phyloP scores from a whole-genome alignment of 257 asterid species.

The Solanum chiquidenum region DNA sequence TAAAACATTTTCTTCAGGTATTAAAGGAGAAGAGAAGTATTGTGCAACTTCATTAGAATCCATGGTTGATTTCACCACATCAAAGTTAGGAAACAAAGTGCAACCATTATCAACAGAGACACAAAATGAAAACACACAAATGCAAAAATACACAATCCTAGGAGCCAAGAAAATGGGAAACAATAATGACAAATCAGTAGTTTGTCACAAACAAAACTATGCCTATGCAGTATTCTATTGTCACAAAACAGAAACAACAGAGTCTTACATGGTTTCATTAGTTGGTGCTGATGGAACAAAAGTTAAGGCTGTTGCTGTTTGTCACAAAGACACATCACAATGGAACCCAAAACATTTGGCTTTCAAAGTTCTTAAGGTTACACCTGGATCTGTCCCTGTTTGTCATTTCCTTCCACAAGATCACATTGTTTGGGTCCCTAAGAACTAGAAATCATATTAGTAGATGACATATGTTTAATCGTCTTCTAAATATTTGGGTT shows the following conservation, averaged over 20 bases:
- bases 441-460: constrained; percentile 2
- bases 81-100: constrained; percentile 44
- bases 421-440: constrained; percentile 75
- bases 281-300: constrained; percentile 47
- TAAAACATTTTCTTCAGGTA: neutral
- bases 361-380: constrained; percentile 77
- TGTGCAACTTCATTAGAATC: constrained; percentile 85
- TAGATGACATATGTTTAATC: neutral
- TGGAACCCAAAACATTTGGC: constrained; percentile 97
- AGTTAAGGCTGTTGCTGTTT: constrained; percentile 65
- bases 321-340: constrained; percentile 67
- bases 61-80: constrained; percentile 65
- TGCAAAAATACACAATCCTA: constrained; percentile 24
- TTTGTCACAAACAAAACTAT: constrained; percentile 57
- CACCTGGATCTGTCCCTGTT: constrained; percentile 72
- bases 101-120: constrained; percentile 49
- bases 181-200: constrained; percentile 24
- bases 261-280: constrained; percentile 40
- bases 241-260: constrained; percentile 45
- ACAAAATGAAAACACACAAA: neutral
- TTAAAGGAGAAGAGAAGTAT: constrained; percentile 48
- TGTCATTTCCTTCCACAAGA: constrained; percentile 93
- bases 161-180: constrained; percentile 25
- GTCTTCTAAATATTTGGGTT: neutral
- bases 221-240: constrained; percentile 78